Percentiles rank a stretch among this genome's conserved stretches.
phyloP scores from a whole-genome alignment of 345 rosid genomes.

The Camelina neglecta region DNA sequence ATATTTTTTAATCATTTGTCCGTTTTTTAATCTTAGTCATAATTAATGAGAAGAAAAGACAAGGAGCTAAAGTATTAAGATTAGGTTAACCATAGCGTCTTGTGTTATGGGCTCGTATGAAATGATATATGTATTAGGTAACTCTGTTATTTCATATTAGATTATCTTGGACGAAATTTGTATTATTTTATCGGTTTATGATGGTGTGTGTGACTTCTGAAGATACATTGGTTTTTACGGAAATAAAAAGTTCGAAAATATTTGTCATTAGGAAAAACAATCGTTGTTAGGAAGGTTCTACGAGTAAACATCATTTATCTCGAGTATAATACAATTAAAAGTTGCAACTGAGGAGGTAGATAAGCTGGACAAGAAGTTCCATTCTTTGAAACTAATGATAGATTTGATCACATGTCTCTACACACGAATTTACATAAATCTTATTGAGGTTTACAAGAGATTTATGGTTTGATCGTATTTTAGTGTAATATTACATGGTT shows the following conservation, averaged over 20 bases:
- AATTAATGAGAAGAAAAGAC: constrained; percentile 26
- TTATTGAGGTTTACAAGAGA: background rate
- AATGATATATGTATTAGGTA: constrained; percentile 32
- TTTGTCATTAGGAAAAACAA: background rate
- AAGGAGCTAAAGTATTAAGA: constrained; percentile 37
- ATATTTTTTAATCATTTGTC: background rate
- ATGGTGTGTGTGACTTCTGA: constrained; percentile 17
- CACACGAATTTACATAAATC: too few relatives aligned
- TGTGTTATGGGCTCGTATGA: background rate
- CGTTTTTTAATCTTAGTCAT: constrained; percentile 9
- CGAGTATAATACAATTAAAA: too few relatives aligned
- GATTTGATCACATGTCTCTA: background rate
- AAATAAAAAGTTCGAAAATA: background rate
- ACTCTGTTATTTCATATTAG: constrained; percentile 25
- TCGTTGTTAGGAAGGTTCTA: background rate
- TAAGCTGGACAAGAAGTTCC: too few relatives aligned
- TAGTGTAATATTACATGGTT: background rate
- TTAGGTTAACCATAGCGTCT: constrained; percentile 33
- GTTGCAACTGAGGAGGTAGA: too few relatives aligned
- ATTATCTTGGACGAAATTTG: background rate
- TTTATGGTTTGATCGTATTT: background rate
- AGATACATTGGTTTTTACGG: background rate
- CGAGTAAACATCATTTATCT: background rate
- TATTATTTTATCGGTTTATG: background rate
- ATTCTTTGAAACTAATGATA: too few relatives aligned